Base-by-base conservation (phyloP, 805 yeast species). In the Torulaspora indica region DNA sequence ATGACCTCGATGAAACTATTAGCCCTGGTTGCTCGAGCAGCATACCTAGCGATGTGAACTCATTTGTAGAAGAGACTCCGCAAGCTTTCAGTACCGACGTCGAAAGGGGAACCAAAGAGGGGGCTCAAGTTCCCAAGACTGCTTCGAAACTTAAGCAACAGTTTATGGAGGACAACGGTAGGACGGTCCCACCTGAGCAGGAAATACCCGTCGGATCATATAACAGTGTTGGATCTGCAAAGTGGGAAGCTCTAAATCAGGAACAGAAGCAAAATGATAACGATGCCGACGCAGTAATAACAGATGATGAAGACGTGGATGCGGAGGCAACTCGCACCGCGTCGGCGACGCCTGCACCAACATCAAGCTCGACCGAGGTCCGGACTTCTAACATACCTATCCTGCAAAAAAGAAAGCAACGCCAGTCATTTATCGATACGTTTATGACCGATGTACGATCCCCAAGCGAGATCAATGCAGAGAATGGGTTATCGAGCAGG, bases 381-480 rank as follows among this genome's bases (percentile, higher is more conserved):
- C 53, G 45, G 12, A 25, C 42, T 5, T 17, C 36, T 14, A 33
- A 35, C 20, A 48, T 60, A 14, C 62, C 63, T 8, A 58, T 60
- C 10, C 8, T 51, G 12, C 49, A 47, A 7, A 49, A 47, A n/a
- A 49, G 58, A 6, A 42, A 38, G 3, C 54, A 54, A 15, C 54
- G 64, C 14, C 49, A 54, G 18, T 63, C 68, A 1, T 63, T 63
- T 35, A 58, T 63, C 20, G 68, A 61, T 39, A 57, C 64, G 10
- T 61, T 56, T 34, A 57, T 63, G 55, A 46, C 60, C 3, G 61
- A 53, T 34, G 45, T 50, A 36, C 36, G 56, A 9, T 54, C 56
- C 17, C 56, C 66, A 1, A 48, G 48, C 2, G 42, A 46, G 7
- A 50, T 46, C n/a, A 46, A 40, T 22, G 20, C 35, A 6, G 61